A percentile compares a stretch with the other conserved stretches of the same genome.
phyloP scores from a whole-genome alignment of 805 yeast genomes.

The Candida namnaoensis region DNA sequence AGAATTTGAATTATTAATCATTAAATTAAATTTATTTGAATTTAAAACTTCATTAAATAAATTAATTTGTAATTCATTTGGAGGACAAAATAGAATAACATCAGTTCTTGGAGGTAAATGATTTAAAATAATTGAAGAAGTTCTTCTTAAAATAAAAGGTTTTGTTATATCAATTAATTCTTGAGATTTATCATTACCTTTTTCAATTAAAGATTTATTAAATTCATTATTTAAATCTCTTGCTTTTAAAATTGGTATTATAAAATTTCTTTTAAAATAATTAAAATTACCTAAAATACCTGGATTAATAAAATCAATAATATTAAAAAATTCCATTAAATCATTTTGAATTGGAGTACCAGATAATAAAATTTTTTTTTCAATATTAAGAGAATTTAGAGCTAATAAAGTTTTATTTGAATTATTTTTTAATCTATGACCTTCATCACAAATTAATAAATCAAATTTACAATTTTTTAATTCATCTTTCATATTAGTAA shows the following conservation, averaged over 20 bases:
- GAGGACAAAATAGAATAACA: slow-evolving; percentile 66
- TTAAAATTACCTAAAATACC: slow-evolving; percentile 62
- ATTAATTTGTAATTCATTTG: slow-evolving; percentile 50
- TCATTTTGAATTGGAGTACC: slow-evolving; percentile 97
- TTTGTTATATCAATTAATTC: slow-evolving; percentile 58
- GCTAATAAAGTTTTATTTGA: slow-evolving; percentile 65
- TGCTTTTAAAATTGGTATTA: slow-evolving; percentile 64
- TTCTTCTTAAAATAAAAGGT: slow-evolving; percentile 64
- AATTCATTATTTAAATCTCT: slow-evolving; percentile 56
- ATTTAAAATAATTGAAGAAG: slow-evolving; percentile 44
- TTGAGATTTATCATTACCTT: slow-evolving; percentile 56
- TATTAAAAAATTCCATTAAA: slow-evolving; percentile 69
- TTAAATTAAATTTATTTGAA: slow-evolving; percentile 18
- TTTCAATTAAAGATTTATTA: slow-evolving; percentile 34
- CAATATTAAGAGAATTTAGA: slow-evolving; percentile 44
- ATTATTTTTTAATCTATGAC: slow-evolving; percentile 78
- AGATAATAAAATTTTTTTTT: slow-evolving; percentile 56
- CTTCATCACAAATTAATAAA: slow-evolving; percentile 87
- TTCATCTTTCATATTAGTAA: slow-evolving; percentile 45
- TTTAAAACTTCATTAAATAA: slow-evolving; percentile 43
- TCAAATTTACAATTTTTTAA: slow-evolving; percentile 39
- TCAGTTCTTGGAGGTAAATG: slow-evolving; percentile 74
- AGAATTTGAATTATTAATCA: slow-evolving; percentile 9
- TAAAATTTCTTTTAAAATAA: slow-evolving; percentile 50
- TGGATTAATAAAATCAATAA: slow-evolving; percentile 80